Conservation (phyloP, 1,139 yeast species). For the Eremothecium cymbalariae region DNA sequence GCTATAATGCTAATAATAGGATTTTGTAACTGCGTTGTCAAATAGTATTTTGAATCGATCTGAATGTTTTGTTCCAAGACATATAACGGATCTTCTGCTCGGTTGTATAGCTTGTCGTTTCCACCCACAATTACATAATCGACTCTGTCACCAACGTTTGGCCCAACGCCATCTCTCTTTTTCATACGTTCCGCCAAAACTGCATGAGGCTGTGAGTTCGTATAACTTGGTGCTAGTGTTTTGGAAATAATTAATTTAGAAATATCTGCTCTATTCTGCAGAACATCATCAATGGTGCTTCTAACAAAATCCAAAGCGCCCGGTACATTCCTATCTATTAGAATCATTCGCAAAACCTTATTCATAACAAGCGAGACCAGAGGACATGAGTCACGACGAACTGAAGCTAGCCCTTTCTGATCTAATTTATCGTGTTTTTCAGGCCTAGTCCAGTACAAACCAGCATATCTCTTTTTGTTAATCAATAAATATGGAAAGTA, state of each 20-base stretch:
- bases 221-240: constrained; percentile 84
- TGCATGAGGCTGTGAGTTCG: constrained; percentile 95
- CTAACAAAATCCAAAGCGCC: constrained; percentile 83
- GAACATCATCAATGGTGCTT: constrained; percentile 77
- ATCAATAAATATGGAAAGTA: constrained; percentile 90
- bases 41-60: constrained; percentile 87
- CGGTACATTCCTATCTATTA: constrained; percentile 83
- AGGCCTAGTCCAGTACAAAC: constrained; percentile 89
- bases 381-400: constrained; percentile 93
- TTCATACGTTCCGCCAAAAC: constrained; percentile 94
- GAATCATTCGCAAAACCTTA: constrained; percentile 72
- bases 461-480: constrained; percentile 95
- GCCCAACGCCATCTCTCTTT: constrained; percentile 95
- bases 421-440: constrained; percentile 93
- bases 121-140: constrained; percentile 92
- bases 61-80: constrained; percentile 89
- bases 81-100: constrained; percentile 92
- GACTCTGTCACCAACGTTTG: constrained; percentile 94
- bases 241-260: constrained; percentile 92
- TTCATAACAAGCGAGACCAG: constrained; percentile 92
- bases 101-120: constrained; percentile 84
- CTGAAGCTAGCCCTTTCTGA: constrained; percentile 97
- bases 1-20: constrained; percentile 92
- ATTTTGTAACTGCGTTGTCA: constrained; percentile 87
- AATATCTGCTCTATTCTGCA: constrained; percentile 86